A percentile compares a stretch with the other conserved stretches of the same genome.
Conservation (phyloP, 768 basidiomycete genomes). For the Thelephora aurantiotincta region DNA sequence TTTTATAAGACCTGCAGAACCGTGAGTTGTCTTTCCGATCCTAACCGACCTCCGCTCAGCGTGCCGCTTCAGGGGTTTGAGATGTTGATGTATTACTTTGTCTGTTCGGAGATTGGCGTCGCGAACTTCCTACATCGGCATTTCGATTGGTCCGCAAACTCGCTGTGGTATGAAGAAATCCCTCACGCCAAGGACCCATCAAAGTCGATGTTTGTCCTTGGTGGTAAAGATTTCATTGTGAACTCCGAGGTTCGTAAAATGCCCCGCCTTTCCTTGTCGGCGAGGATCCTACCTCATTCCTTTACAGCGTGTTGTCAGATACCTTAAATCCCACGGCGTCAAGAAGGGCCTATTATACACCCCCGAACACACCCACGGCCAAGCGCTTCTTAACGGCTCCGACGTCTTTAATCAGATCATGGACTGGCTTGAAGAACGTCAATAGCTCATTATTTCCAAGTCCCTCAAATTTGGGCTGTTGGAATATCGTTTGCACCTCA, state of each 20-base stretch:
- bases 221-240: conserved; percentile 73
- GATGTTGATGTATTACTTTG: conserved; percentile 76
- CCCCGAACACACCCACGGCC: conserved; percentile 46
- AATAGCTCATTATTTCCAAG: too few relatives aligned
- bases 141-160: conserved; percentile 80
- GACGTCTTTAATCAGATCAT: conserved; percentile 43
- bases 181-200: conserved; percentile 57
- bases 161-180: conserved; percentile 84
- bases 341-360: conserved; percentile 53
- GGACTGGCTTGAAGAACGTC: conserved; percentile 34
- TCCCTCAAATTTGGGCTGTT: too few relatives aligned
- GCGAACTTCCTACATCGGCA: conserved; percentile 74
- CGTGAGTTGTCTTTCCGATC: conserved; percentile 23
- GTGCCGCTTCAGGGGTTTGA: conserved; percentile 45
- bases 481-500: too few relatives aligned
- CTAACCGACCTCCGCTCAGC: conserved; percentile 1
- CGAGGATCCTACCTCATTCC: neutral
- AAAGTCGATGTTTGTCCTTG: conserved; percentile 62
- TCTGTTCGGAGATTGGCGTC: conserved; percentile 77
- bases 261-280: neutral
- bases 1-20: conserved; percentile 57
- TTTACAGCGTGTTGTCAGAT: conserved; percentile 51
- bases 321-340: conserved; percentile 64
- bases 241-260: conserved; percentile 44
- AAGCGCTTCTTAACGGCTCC: conserved; percentile 38